Evolutionary conservation across 345 rosid species (phyloP), one percentile per base, ranked within the genome.

Genomic region (Anastatica hierochuntica): DNA sequence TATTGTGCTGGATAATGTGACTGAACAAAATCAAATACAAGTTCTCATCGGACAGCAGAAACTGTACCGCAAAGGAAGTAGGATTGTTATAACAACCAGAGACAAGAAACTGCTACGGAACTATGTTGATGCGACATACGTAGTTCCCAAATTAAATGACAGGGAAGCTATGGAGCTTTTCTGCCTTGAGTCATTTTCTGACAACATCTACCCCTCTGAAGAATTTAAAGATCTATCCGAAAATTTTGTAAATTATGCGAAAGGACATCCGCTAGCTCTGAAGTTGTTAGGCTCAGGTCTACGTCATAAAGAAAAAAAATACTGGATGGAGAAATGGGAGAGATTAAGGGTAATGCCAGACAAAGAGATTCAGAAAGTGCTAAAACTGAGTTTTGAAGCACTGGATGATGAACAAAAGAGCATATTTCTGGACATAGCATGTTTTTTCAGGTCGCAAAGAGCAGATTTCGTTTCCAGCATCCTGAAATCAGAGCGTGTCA

Each of bases 391-490:
- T 3, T 75, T 40, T 17, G 60, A 75, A 19, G 60, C 14, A 9
- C 20, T 75, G 0, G 43, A 60, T 31, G 56, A 56, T 24, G 15
- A 66, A 9, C 48, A 60, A 21, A 60, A 64, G 61, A 10, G 10
- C 6, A 34, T 75, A 2, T 78, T 75, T 61, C 53, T 72, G 3
- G 79, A 75, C 24, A 69, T 78, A 7, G 75, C 77, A 10, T 69
- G 71, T 34, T 69, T 74, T 49, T 72, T 72, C 17, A 65, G 35
- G 0, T 64, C 72, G 0, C 41, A 27, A 1, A 18, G 26, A 9
- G 20, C 4, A 17, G 51, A 72, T 10, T 7, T 8, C 2, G 49
- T 72, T 16, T 7, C 8, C 0, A 27, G 43, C 24, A 60, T 72
- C 1, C 33, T 72, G 5, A 64, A 53, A 0, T 46, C 49, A 19